Conservation (phyloP, 768 basidiomycete genomes). For the Boletus rubescentipes region DNA sequence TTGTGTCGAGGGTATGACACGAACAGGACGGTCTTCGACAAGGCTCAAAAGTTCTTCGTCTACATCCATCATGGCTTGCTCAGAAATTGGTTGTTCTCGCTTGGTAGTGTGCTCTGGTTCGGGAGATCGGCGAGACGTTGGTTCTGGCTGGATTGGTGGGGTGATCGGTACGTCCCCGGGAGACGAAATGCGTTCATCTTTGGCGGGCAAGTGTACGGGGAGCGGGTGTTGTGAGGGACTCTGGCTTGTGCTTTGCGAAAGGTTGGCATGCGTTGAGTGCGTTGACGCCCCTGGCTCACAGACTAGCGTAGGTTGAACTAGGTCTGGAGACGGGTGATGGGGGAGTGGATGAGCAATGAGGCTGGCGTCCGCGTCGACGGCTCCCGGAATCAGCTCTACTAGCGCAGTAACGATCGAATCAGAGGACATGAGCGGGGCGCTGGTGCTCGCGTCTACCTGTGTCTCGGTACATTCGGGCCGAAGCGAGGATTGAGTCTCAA, state of each 20-base stretch:
- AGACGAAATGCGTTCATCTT: constrained; percentile 2
- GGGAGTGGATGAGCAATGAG: not conserved
- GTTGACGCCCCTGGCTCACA: not conserved
- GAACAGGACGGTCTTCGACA: constrained; percentile 48
- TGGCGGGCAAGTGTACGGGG: not conserved
- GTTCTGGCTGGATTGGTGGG: constrained; percentile 1
- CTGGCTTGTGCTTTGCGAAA: constrained; percentile 4
- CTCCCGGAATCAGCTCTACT: not conserved
- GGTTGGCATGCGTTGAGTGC: not conserved
- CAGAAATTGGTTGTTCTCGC: constrained; percentile 2
- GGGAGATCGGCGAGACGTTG: constrained; percentile 8
- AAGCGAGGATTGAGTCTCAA: not conserved
- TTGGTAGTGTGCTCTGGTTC: constrained; percentile 3
- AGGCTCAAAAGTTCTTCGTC: constrained; percentile 68
- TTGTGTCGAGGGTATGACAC: not conserved
- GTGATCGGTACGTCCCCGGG: not conserved
- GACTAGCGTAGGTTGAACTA: not conserved
- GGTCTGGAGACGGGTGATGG: constrained; percentile 4
- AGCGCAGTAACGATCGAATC: constrained; percentile 1
- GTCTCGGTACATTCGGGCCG: not conserved
- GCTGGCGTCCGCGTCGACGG: not conserved
- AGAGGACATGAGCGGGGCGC: not conserved
- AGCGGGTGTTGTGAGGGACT: constrained; percentile 19
- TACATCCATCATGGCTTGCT: constrained; percentile 43
- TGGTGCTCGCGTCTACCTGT: not conserved